These are phyloP conservation scores for Macrolepiota dolichaula DNA, from an alignment of 768 basidiomycete genomes.

Conservation along the genomic window DNA sequence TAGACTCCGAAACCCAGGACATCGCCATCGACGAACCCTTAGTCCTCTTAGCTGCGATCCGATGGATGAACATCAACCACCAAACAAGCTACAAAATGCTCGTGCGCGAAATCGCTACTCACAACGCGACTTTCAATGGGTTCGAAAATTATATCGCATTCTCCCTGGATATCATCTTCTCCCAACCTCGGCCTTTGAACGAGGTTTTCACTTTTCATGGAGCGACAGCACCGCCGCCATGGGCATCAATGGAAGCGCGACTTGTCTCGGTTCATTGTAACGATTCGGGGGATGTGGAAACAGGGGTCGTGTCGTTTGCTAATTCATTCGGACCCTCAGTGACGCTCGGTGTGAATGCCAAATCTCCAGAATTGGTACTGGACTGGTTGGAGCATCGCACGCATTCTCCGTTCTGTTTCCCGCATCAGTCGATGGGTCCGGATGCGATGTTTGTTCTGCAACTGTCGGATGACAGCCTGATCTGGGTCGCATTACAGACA, in stretches of 20 bases:
- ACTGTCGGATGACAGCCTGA: slow-evolving; percentile 28
- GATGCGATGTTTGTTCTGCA: slow-evolving; percentile 38
- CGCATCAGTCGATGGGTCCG: slow-evolving; percentile 37
- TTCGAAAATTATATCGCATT: slow-evolving; percentile 44
- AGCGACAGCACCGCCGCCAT: slow-evolving; percentile 20
- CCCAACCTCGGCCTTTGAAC: slow-evolving; percentile 23
- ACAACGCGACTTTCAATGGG: slow-evolving; percentile 29
- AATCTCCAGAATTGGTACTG: slow-evolving; percentile 28
- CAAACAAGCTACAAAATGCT: slow-evolving; percentile 34
- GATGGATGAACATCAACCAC: slow-evolving; percentile 36
- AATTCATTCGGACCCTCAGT: slow-evolving; percentile 30
- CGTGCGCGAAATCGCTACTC: slow-evolving; percentile 29
- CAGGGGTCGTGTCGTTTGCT: slow-evolving; percentile 24
- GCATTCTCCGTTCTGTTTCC: slow-evolving; percentile 36
- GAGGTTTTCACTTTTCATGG: slow-evolving; percentile 36
- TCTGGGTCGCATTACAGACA: slow-evolving; percentile 43
- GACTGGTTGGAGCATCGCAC: slow-evolving; percentile 31
- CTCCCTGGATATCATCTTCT: slow-evolving; percentile 37
- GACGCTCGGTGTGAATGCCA: slow-evolving; percentile 34
- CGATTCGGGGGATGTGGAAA: slow-evolving; percentile 22
- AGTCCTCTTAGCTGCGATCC: slow-evolving; percentile 37
- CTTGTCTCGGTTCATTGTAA: slow-evolving; percentile 31
- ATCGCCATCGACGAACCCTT: slow-evolving; percentile 42
- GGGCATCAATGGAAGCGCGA: slow-evolving; percentile 34
- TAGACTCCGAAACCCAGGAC: slow-evolving; percentile 32